These are phyloP conservation scores for Cystofilobasidium macerans DNA, from an alignment of 768 basidiomycete species.

Conservation along the genomic window DNA sequence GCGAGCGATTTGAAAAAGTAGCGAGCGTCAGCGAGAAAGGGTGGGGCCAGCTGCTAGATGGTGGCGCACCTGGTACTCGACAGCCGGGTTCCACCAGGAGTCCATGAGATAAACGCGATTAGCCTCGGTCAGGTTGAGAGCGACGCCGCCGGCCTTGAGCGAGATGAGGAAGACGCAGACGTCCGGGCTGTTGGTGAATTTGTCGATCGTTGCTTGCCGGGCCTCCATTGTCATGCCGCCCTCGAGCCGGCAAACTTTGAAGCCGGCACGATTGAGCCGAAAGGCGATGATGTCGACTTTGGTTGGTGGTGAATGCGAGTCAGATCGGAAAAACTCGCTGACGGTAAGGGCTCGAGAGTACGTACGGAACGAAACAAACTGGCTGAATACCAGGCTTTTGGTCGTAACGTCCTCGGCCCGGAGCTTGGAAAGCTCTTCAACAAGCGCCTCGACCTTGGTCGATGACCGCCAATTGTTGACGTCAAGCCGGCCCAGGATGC, in stretches of 20 bases:
- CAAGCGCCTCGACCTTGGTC: slow-evolving; percentile 91
- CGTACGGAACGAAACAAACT: slow-evolving; percentile 57
- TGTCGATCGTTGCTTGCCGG: slow-evolving; percentile 16
- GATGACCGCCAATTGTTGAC: slow-evolving; percentile 84
- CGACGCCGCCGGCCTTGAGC: slow-evolving; percentile 42
- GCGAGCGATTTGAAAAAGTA: neutral
- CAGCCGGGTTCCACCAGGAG: slow-evolving; percentile 79
- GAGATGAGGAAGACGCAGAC: slow-evolving; percentile 93
- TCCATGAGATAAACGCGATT: slow-evolving; percentile 24
- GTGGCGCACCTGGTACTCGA: slow-evolving; percentile 38
- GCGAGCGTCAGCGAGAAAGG: neutral
- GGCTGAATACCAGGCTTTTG: slow-evolving; percentile 93
- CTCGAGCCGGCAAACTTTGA: slow-evolving; percentile 79
- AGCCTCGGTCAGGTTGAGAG: slow-evolving; percentile 24
- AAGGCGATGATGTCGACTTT: slow-evolving; percentile 74
- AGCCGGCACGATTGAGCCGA: slow-evolving; percentile 74
- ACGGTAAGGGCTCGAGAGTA: slow-evolving; percentile 39
- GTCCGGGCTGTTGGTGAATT: slow-evolving; percentile 70
- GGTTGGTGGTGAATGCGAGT: slow-evolving; percentile 36
- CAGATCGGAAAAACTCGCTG: slow-evolving; percentile 23
- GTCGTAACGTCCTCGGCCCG: slow-evolving; percentile 75
- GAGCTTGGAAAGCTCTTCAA: slow-evolving; percentile 83
- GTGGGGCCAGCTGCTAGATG: neutral
- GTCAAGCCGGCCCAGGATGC: slow-evolving; percentile 82
- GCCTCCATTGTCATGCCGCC: slow-evolving; percentile 89